phyloP scores from a whole-genome alignment of 2,329 filamentous ascomycete genomes.

The Blumeriella jaapii region DNA sequence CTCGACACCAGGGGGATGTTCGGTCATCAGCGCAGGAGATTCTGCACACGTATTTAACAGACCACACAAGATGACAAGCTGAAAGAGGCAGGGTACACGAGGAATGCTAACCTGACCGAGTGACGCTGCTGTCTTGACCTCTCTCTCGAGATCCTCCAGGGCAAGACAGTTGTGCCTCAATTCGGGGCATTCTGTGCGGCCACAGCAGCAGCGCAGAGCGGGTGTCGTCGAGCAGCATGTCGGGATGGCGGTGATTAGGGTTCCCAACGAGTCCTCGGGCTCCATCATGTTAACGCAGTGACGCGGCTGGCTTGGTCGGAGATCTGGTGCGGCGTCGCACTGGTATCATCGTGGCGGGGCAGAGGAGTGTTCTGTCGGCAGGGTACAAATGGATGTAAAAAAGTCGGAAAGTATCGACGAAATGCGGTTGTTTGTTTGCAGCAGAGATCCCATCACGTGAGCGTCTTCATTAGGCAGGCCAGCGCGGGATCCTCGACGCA shows the following conservation, averaged over 20 bases:
- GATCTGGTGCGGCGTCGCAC: conserved; percentile 13
- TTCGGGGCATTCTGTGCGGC: conserved; percentile 64
- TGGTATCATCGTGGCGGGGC: conserved; percentile 17
- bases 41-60: background rate
- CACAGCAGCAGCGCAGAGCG: conserved; percentile 64
- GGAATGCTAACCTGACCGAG: conserved; percentile 74
- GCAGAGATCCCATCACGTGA: too few species aligned
- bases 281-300: conserved; percentile 9
- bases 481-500: too few species aligned
- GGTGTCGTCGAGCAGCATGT: conserved; percentile 12
- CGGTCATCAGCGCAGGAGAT: background rate
- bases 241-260: conserved; percentile 23
- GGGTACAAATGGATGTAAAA: too few species aligned
- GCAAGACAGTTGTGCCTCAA: conserved; percentile 69
- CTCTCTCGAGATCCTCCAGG: conserved; percentile 72
- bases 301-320: conserved; percentile 8
- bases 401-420: too few species aligned
- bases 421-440: too few species aligned
- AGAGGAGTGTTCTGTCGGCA: too few species aligned
- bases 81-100: conserved; percentile 15
- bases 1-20: background rate
- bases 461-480: too few species aligned
- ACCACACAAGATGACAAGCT: conserved; percentile 1
- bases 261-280: conserved; percentile 13
- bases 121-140: conserved; percentile 75